A percentile compares a stretch with the other conserved stretches of the same genome.
phyloP scores from a whole-genome alignment of 2,329 filamentous ascomycete species.

The Arthrinium puccinioides region DNA sequence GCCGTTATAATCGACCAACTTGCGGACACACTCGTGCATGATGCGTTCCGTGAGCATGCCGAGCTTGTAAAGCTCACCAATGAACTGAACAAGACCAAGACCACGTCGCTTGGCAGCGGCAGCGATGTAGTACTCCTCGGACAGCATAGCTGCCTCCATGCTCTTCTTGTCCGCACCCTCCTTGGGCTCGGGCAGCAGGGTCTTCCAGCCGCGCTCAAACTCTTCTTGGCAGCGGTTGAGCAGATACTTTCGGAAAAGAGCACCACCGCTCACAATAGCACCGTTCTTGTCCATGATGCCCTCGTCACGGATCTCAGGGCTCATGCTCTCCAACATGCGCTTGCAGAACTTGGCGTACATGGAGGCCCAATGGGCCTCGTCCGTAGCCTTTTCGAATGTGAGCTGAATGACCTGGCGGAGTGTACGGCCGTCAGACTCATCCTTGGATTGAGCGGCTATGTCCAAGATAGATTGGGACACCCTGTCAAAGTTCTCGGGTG shows the following conservation, averaged over 20 bases:
- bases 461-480: conserved; percentile 88
- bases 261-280: conserved; percentile 83
- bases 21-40: conserved; percentile 98
- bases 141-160: conserved; percentile 74
- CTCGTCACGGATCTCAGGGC: conserved; percentile 88
- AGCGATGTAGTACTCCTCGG: conserved; percentile 92
- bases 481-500: conserved; percentile 79
- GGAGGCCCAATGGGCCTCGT: conserved; percentile 95
- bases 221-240: conserved; percentile 98
- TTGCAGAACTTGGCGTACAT: conserved; percentile 99
- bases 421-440: conserved; percentile 88
- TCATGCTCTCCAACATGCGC: conserved; percentile 94
- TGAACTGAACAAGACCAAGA: conserved; percentile 97
- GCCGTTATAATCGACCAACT: conserved; percentile 91
- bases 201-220: conserved; percentile 96
- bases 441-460: conserved; percentile 92
- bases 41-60: conserved; percentile 98
- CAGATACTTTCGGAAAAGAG: conserved; percentile 95
- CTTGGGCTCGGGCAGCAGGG: conserved; percentile 69
- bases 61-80: conserved; percentile 97
- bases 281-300: conserved; percentile 87
- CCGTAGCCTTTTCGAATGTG: conserved; percentile 97
- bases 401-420: conserved; percentile 97
- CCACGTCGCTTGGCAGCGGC: conserved; percentile 94
- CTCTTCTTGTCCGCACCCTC: conserved; percentile 58